Evolutionary conservation across 306 rosid species (phyloP).

Genomic region (Cucurbita pepo): DNA sequence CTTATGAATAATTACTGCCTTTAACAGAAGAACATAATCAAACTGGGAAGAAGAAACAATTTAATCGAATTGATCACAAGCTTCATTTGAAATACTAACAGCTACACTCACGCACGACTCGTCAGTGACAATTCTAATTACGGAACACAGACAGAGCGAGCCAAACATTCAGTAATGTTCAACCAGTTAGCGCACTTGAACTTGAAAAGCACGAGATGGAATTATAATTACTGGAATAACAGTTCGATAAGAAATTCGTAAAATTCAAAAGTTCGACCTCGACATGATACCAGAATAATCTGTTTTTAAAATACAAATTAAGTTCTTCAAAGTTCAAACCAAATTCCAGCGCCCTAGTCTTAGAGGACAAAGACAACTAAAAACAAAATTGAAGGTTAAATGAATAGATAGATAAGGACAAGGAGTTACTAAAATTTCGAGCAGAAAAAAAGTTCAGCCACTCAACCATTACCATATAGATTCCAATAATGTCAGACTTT

Average conservation of each 20-base stretch:
- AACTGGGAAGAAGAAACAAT: not conserved
- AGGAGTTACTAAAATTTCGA: not conserved
- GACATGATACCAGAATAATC: not conserved
- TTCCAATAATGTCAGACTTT: not conserved
- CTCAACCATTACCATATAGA: not conserved
- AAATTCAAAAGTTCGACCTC: not conserved
- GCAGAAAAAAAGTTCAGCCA: not conserved
- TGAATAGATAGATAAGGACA: not conserved
- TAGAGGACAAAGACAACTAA: not conserved
- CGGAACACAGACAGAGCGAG: not conserved
- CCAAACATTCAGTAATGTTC: not conserved
- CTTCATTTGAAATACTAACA: not conserved
- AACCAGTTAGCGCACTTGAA: not conserved
- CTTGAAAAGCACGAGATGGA: not conserved
- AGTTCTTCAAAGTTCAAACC: not conserved
- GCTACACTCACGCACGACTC: not conserved
- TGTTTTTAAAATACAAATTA: not conserved
- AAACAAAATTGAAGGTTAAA: not conserved
- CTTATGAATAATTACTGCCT: not conserved
- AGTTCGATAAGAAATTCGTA: not conserved
- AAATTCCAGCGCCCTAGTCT: not conserved
- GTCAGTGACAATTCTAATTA: not conserved
- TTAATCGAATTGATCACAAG: not conserved
- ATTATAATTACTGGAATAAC: not conserved
- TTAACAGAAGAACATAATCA: not conserved